Percentiles rank a stretch among this genome's conserved stretches.
These are phyloP conservation scores for Phylloporus arenicola DNA, from an alignment of 768 basidiomycete species.

Conservation along the genomic window DNA sequence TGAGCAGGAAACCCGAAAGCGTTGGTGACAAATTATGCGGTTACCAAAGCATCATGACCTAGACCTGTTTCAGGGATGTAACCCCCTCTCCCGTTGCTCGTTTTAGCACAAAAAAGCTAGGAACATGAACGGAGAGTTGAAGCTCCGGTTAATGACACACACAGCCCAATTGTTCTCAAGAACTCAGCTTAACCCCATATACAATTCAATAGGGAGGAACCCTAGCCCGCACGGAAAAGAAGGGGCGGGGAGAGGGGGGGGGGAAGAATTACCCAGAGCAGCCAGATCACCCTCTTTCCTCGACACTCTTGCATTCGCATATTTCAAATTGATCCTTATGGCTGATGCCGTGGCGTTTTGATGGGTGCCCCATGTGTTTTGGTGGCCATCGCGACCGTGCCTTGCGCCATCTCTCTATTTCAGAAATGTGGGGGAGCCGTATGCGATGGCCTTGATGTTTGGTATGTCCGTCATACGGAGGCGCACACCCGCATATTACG, in stretches of 20 bases:
- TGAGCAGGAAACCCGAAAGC: neutral
- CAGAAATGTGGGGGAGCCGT: neutral
- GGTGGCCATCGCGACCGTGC: neutral
- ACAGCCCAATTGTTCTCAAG: neutral
- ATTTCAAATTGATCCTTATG: constrained; percentile 1
- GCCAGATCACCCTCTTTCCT: neutral
- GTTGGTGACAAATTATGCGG: neutral
- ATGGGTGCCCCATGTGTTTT: neutral
- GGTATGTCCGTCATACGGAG: neutral
- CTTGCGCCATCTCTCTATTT: neutral
- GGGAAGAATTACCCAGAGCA: neutral
- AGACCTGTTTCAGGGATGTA: neutral
- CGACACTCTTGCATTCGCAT: neutral
- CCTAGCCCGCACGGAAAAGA: neutral
- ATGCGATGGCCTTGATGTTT: neutral
- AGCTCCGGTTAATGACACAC: neutral
- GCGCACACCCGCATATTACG: neutral
- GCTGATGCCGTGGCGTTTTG: neutral
- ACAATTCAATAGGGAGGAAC: neutral
- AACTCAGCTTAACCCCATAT: neutral
- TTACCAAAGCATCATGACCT: neutral
- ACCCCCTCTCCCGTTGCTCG: neutral
- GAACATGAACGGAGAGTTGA: neutral
- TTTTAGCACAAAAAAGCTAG: neutral
- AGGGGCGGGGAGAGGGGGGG: neutral